Base-by-base conservation (phyloP, 345 rosid genomes). In the Populus nigra region DNA sequence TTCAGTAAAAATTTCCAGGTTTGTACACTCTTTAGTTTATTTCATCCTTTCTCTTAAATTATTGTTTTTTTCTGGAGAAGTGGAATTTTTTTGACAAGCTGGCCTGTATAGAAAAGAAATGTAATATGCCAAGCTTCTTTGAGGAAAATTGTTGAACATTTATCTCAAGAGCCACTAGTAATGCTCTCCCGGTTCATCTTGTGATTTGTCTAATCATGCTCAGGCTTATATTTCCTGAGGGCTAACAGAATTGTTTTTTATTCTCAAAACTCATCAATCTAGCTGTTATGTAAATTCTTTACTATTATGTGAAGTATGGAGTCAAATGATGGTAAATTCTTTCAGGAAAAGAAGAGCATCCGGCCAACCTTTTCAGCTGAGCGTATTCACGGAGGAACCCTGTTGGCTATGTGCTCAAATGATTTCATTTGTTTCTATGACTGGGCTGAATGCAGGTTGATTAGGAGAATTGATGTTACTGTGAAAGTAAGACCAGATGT, bases 351-450 rank as follows among this genome's bases (percentile, higher is more conserved):
- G 84, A 89, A 35, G 85, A 96, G 93, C 83, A 81, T 96, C 69
- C 88, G 98, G 75, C 98, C 99, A 76, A 90, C 99, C 74, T 96
- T 92, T 87, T 92, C 93, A 15, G 92, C 97, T 50, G 99, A 96
- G 85, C 97, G 70, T 75, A 96, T 96, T 68, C 89, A 74, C 84
- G 99, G 99, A 68, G 99, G 99, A 65, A 89, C 91, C 79, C 84
- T 96, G 78, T 83, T 96, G 87, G 98, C 98, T 47, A 94, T 96
- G 98, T 90, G 99, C 88, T 90, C 97, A 69, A 96, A 85, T 85
- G 99, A 94, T 81, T 96, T 96, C 79, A 96, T 96, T 78, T 96
- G 99, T 87, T 96, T 96, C 80, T 94, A 94, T 83, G 99, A 96
- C 87, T 96, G 99, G 99, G 92, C 91, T 85, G 99, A 94, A 76